Evolutionary conservation across 371 early-diverging fungal species (phyloP), one percentile per base, ranked within the genome.

Genomic region (Nematocida ironsii): DNA sequence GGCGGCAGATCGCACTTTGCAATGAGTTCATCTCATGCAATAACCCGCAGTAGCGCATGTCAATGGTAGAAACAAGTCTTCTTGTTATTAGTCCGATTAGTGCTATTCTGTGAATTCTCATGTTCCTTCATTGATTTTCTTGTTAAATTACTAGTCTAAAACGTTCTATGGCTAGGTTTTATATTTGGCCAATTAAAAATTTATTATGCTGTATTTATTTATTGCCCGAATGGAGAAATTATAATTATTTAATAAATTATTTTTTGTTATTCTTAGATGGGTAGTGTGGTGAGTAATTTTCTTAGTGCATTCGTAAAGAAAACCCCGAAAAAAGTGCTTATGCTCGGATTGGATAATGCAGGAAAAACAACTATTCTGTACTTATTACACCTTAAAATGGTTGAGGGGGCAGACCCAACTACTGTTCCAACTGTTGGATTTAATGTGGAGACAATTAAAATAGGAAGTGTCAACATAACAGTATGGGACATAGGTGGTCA

Each of bases 341-440:
- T 91, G 90, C 88, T 91, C 50, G 91, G 92, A 74, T 84, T 92
- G 48, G 92, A 92, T 85, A 90, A 89, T 55, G 91, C 91, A 54
- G 91, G 92, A 60, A 92, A 91, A 84, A 90, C 91, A 27, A 90
- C 90, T 48, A 90, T 91, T 62, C 76, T 88, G 18, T 91, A 92
- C 89, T 89, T 90, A 86, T 88, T 93, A 80, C 93, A 97, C 91
- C 89, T 94, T 72, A 95, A 95, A 72, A 94, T 95, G 89, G 92
- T 93, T 78, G 94, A 95, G 72, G 78, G 61, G n/a, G 20, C 80
- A 1, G 57, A 72, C 23, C 52, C 73, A 33, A 94, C 94, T 55
- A 97, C 99, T 70, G 95, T 96, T 85, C 99, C 99, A 52, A 97
- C 97, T 0, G 85, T 88, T 27, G 89, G 89, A 39, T 88, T 89